A percentile compares a stretch with the other conserved stretches of the same genome.
These are phyloP conservation scores for Vanilla planifolia DNA, from an alignment of 106 monocot species.

Conservation along the genomic window DNA sequence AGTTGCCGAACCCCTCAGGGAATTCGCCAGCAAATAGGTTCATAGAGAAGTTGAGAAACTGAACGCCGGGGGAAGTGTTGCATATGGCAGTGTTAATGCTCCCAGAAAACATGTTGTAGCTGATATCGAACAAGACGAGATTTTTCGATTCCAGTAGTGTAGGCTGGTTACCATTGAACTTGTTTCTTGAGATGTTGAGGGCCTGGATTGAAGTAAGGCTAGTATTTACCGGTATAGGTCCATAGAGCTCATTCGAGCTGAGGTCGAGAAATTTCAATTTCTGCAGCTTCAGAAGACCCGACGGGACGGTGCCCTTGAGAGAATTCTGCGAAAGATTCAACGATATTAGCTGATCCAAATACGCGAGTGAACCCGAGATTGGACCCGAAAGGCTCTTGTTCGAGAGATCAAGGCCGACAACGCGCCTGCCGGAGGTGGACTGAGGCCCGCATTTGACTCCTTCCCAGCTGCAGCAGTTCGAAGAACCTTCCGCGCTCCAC, in stretches of 20 bases:
- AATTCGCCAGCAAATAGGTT: conserved; percentile 48
- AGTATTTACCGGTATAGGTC: conserved; percentile 18
- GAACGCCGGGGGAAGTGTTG: conserved; percentile 23
- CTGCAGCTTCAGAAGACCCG: conserved; percentile 29
- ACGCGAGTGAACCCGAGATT: conserved; percentile 36
- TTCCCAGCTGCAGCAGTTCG: conserved; percentile 39
- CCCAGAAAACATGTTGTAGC: conserved; percentile 50
- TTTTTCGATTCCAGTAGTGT: conserved; percentile 30
- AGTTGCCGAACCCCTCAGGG: conserved; percentile 71
- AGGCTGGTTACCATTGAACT: conserved; percentile 53
- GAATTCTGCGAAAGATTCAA: conserved; percentile 55
- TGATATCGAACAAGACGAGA: conserved; percentile 36
- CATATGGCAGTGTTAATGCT: conserved; percentile 45
- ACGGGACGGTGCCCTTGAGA: conserved; percentile 43
- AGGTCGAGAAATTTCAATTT: conserved; percentile 48
- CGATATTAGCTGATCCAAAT: conserved; percentile 36
- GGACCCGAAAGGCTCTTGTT: conserved; percentile 37
- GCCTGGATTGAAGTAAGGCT: conserved; percentile 36
- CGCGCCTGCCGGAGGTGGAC: conserved; percentile 8
- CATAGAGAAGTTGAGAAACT: conserved; percentile 36
- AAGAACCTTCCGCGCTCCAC: conserved; percentile 19
- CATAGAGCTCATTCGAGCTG: conserved; percentile 55
- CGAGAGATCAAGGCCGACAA: conserved; percentile 49
- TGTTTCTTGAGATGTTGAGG: conserved; percentile 70
- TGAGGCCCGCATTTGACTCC: conserved; percentile 24